Conservation (phyloP, 1,139 yeast species). For the Yamadazyma jaroonii region DNA sequence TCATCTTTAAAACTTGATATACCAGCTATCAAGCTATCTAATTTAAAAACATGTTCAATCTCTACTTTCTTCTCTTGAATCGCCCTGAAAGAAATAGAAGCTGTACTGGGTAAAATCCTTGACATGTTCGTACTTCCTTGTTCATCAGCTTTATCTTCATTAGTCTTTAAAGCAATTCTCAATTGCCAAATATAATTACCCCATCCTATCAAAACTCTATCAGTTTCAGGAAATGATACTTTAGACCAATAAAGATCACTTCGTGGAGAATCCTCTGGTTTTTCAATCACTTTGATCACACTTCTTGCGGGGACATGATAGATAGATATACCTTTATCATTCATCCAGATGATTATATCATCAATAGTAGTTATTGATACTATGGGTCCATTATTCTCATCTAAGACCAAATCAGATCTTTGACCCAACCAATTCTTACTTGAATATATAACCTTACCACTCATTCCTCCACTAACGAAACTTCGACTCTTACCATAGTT, state of each 20-base stretch:
- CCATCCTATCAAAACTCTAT: slow-evolving; percentile 81
- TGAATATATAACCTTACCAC: slow-evolving; percentile 76
- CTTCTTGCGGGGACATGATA: slow-evolving; percentile 48
- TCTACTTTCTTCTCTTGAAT: slow-evolving; percentile 56
- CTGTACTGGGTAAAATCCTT: slow-evolving; percentile 59
- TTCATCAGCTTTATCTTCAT: slow-evolving; percentile 13
- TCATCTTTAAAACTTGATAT: slow-evolving; percentile 71
- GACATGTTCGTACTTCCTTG: slow-evolving; percentile 20
- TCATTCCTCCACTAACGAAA: slow-evolving; percentile 86
- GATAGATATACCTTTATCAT: slow-evolving; percentile 72
- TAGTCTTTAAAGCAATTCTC: slow-evolving; percentile 38
- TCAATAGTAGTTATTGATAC: slow-evolving; percentile 61
- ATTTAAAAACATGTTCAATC: slow-evolving; percentile 52
- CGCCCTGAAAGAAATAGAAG: slow-evolving; percentile 58
- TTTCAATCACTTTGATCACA: slow-evolving; percentile 47
- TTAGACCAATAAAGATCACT: slow-evolving; percentile 88
- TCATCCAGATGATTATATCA: slow-evolving; percentile 78
- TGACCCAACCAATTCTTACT: slow-evolving; percentile 86
- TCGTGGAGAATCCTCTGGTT: slow-evolving; percentile 62
- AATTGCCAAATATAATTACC: slow-evolving; percentile 74
- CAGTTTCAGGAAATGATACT: slow-evolving; percentile 63
- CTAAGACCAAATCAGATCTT: slow-evolving; percentile 63
- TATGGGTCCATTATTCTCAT: slow-evolving; percentile 67
- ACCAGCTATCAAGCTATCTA: slow-evolving; percentile 73
- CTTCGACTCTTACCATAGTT: slow-evolving; percentile 59